Conservation (phyloP, 1,284 basidiomycete species). For the Trametes sp. region DNA sequence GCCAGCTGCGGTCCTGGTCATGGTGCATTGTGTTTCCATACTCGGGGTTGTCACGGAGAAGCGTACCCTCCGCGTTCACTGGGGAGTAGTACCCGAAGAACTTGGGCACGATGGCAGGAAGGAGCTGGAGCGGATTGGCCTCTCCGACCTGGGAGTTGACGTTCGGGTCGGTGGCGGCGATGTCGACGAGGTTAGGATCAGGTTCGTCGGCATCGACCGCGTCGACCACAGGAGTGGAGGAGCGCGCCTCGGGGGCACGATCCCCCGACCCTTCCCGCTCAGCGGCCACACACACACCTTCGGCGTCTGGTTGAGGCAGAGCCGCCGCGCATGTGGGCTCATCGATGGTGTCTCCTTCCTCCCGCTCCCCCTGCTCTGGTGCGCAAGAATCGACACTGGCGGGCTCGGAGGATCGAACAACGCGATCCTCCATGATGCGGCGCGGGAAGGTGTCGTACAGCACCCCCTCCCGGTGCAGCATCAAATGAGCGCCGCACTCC, state of each 20-base stretch:
- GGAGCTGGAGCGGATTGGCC: slow-evolving; percentile 27
- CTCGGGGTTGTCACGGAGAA: not conserved
- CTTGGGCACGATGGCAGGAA: slow-evolving; percentile 55
- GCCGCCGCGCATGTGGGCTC: too few species aligned
- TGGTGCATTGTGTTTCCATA: not conserved
- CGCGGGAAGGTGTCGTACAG: slow-evolving; percentile 53
- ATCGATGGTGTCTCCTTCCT: not conserved
- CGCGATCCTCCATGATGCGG: slow-evolving; percentile 51
- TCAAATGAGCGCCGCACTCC: slow-evolving; percentile 27
- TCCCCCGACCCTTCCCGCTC: too few species aligned
- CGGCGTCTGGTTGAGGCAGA: too few species aligned
- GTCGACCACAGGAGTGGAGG: too few species aligned
- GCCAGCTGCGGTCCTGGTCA: not conserved
- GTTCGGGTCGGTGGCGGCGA: too few species aligned
- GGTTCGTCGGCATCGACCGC: too few species aligned
- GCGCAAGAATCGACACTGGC: not conserved
- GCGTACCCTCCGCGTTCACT: slow-evolving; percentile 32
- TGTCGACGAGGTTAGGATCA: too few species aligned
- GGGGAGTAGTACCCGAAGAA: slow-evolving; percentile 60
- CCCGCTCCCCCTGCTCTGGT: not conserved
- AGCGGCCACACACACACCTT: too few species aligned
- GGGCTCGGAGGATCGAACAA: not conserved
- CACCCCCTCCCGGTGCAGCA: slow-evolving; percentile 49
- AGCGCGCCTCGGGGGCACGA: too few species aligned
- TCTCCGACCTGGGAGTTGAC: not conserved